phyloP scores from a whole-genome alignment of 1,284 basidiomycete species.

The Sporisorium iseilematis-ciliati region DNA sequence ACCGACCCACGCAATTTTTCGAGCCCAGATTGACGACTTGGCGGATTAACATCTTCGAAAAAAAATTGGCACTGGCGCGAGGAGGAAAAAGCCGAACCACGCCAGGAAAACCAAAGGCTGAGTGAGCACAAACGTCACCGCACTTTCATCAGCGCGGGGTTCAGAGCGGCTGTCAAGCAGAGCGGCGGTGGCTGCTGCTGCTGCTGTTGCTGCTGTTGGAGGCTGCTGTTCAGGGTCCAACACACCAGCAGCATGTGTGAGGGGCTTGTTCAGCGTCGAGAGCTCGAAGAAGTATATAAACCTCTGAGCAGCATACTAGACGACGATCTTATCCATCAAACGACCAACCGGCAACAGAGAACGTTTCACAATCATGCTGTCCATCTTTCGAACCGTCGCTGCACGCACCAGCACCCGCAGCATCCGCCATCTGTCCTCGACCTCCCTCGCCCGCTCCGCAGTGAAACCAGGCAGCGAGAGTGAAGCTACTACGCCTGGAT shows the following conservation, averaged over 20 bases:
- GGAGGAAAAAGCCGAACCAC: neutral
- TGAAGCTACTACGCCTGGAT: conserved; percentile 42
- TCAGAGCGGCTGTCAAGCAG: neutral
- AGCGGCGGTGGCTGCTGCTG: neutral
- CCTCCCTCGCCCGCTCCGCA: conserved; percentile 5
- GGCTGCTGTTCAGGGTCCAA: conserved; percentile 11
- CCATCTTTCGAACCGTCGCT: conserved; percentile 1
- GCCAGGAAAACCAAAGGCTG: too few relatives aligned
- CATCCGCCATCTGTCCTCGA: neutral
- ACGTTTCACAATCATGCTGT: neutral
- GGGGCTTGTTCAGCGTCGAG: too few relatives aligned
- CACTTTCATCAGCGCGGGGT: neutral
- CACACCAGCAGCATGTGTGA: neutral
- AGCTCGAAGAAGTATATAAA: conserved; percentile 2
- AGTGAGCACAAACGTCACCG: conserved; percentile 36
- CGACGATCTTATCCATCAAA: neutral
- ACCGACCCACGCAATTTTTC: neutral
- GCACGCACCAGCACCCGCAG: neutral
- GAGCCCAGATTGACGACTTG: neutral
- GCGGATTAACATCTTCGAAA: neutral
- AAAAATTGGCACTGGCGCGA: too few relatives aligned
- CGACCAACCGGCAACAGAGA: neutral
- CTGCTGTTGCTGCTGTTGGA: too few relatives aligned
- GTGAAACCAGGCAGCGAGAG: conserved; percentile 49
- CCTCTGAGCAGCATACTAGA: neutral